Evolutionary conservation across 192 early-diverging fungal species (phyloP).

Genomic region (Coemansia sp.): DNA sequence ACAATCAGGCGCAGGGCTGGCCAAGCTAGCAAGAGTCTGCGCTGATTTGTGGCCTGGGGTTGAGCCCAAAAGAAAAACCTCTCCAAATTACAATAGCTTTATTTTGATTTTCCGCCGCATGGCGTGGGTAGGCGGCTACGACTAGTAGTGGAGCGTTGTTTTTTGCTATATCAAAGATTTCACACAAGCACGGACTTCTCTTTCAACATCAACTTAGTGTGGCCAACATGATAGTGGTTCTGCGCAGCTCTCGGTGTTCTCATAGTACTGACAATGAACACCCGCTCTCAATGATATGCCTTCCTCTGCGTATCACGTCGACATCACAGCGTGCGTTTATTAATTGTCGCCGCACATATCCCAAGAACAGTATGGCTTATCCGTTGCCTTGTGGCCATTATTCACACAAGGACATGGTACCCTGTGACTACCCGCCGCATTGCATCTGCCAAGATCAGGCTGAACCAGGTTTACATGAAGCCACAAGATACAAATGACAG

Average conservation of each 20-base stretch:
- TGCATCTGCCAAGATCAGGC: neutral
- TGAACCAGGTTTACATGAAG: neutral
- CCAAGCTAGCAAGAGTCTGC: neutral
- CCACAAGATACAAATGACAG: neutral
- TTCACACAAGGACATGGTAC: neutral
- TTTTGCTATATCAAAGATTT: neutral
- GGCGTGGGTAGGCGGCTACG: neutral
- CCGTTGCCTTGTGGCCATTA: slow-evolving; percentile 1
- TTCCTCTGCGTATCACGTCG: slow-evolving; percentile 1
- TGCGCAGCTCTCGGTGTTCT: neutral
- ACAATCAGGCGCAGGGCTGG: neutral
- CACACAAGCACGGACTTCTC: neutral
- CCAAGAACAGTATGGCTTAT: neutral
- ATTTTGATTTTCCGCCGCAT: neutral
- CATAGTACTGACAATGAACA: neutral
- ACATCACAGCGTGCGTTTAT: slow-evolving; percentile 9
- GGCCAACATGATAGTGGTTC: neutral
- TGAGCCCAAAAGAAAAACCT: neutral
- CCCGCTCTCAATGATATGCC: neutral
- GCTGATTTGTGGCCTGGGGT: neutral
- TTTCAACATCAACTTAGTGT: neutral
- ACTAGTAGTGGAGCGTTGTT: neutral
- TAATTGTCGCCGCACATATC: slow-evolving; percentile 12
- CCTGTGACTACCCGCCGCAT: slow-evolving; percentile 2
- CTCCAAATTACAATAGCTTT: neutral